These are phyloP conservation scores for Fusarium aywerte DNA, from an alignment of 2,329 filamentous ascomycete genomes.

Conservation along the genomic window DNA sequence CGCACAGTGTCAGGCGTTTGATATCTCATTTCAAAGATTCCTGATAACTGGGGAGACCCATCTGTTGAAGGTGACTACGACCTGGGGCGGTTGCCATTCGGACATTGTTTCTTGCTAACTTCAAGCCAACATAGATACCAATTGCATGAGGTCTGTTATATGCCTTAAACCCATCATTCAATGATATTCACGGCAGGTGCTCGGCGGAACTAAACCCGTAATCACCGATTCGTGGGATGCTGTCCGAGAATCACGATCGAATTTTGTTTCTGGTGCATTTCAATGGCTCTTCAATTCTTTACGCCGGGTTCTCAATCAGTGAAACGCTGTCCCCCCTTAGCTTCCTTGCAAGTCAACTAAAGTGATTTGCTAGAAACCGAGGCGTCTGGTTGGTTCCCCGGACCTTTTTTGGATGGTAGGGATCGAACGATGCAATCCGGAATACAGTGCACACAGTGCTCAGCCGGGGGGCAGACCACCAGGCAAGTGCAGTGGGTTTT, in stretches of 20 bases:
- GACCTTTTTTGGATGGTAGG: slow-evolving; percentile 31
- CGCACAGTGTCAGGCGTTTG: slow-evolving; percentile 29
- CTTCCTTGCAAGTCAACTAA: slow-evolving; percentile 6
- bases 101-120: slow-evolving; percentile 11
- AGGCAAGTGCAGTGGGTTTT: slow-evolving; percentile 25
- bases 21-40: slow-evolving; percentile 19
- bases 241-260: slow-evolving; percentile 24
- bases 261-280: slow-evolving; percentile 16
- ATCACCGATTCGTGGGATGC: slow-evolving; percentile 21
- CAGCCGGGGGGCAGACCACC: background rate
- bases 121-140: background rate
- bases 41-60: slow-evolving; percentile 7
- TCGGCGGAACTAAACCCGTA: background rate
- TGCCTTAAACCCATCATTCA: background rate
- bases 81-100: background rate
- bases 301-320: slow-evolving; percentile 15
- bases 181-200: background rate
- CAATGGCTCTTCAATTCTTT: slow-evolving; percentile 24
- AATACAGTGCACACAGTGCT: slow-evolving; percentile 40
- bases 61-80: background rate
- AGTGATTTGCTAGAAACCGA: slow-evolving; percentile 4
- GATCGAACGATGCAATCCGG: slow-evolving; percentile 45
- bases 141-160: background rate
- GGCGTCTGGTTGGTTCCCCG: slow-evolving; percentile 29
- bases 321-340: slow-evolving; percentile 5